These are phyloP conservation scores for Sugiyamaella paludigena DNA, from an alignment of 1,139 yeast genomes.

Conservation along the genomic window DNA sequence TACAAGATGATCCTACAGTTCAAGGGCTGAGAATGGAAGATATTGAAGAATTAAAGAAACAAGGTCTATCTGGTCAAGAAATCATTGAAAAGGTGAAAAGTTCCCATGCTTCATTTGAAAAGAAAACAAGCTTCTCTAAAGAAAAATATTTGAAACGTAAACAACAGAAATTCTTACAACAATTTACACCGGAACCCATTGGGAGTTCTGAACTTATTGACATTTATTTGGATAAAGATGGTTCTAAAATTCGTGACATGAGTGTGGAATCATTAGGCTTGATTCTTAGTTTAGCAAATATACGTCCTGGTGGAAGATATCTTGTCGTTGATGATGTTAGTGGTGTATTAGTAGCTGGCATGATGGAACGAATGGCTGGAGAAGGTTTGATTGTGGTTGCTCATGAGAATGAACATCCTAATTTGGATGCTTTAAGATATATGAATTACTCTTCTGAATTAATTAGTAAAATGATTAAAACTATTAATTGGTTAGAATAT, in stretches of 20 bases:
- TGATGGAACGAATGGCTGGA: slow-evolving; percentile 88
- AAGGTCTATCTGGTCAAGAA: slow-evolving; percentile 62
- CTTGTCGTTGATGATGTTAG: slow-evolving; percentile 89
- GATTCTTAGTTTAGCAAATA: slow-evolving; percentile 71
- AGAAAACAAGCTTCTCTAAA: slow-evolving; percentile 85
- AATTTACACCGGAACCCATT: slow-evolving; percentile 77
- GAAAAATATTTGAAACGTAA: slow-evolving; percentile 89
- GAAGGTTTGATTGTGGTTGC: slow-evolving; percentile 71
- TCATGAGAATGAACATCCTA: slow-evolving; percentile 93
- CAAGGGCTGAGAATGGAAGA: slow-evolving; percentile 74
- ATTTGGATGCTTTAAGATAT: slow-evolving; percentile 65
- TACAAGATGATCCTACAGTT: slow-evolving; percentile 71
- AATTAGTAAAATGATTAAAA: slow-evolving; percentile 56
- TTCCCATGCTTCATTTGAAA: slow-evolving; percentile 82
- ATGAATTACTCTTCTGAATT: slow-evolving; percentile 55
- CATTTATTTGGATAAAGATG: slow-evolving; percentile 71
- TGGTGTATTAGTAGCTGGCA: slow-evolving; percentile 75
- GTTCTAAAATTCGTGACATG: slow-evolving; percentile 69
- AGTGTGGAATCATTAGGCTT: slow-evolving; percentile 81
- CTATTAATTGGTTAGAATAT: slow-evolving; percentile 76
- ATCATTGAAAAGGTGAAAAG: slow-evolving; percentile 79
- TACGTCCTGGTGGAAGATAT: slow-evolving; percentile 86
- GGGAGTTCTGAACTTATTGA: slow-evolving; percentile 76
- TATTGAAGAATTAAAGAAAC: slow-evolving; percentile 71
- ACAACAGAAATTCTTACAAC: slow-evolving; percentile 83